Evolutionary conservation across 2,329 filamentous ascomycete species (phyloP).

Genomic region (Scolecobasidium constrictum): DNA sequence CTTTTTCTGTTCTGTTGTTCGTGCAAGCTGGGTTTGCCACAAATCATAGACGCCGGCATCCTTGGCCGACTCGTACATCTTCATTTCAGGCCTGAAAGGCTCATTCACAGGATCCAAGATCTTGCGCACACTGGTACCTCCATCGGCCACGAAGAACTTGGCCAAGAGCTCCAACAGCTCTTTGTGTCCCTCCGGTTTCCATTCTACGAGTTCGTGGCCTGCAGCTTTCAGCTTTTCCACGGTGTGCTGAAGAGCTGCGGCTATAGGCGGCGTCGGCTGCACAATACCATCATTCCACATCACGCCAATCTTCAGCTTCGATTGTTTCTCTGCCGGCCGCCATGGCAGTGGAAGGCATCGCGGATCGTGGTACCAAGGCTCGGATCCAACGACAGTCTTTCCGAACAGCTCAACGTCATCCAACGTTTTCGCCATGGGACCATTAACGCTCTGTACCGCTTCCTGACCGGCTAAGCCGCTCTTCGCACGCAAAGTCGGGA

Average conservation of each 20-base stretch:
- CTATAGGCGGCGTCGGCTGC: conserved; percentile 13
- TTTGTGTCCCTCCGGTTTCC: conserved; percentile 42
- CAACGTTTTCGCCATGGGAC: conserved; percentile 47
- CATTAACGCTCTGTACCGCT: conserved; percentile 52
- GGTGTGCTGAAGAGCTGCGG: conserved; percentile 27
- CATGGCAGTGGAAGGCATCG: conserved; percentile 43
- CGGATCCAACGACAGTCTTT: conserved; percentile 28
- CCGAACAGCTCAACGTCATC: conserved; percentile 37
- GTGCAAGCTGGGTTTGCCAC: conserved; percentile 38
- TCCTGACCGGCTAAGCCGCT: conserved; percentile 56
- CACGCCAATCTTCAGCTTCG: conserved; percentile 15
- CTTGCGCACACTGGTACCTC: conserved; percentile 35
- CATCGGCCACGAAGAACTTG: conserved; percentile 39
- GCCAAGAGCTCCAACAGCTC: conserved; percentile 38
- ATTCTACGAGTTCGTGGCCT: conserved; percentile 45
- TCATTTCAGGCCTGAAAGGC: conserved; percentile 40
- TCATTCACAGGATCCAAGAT: conserved; percentile 30
- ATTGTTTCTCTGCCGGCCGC: conserved; percentile 36
- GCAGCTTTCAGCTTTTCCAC: conserved; percentile 40
- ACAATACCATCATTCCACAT: conserved; percentile 15
- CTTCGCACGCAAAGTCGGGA: conserved; percentile 42
- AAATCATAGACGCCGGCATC: conserved; percentile 34
- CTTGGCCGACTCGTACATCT: conserved; percentile 28
- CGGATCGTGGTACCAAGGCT: conserved; percentile 43
- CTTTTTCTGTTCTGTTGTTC: conserved; percentile 30